Conservation (phyloP, 306 rosid genomes). For the Cicer pinnatifidum region DNA sequence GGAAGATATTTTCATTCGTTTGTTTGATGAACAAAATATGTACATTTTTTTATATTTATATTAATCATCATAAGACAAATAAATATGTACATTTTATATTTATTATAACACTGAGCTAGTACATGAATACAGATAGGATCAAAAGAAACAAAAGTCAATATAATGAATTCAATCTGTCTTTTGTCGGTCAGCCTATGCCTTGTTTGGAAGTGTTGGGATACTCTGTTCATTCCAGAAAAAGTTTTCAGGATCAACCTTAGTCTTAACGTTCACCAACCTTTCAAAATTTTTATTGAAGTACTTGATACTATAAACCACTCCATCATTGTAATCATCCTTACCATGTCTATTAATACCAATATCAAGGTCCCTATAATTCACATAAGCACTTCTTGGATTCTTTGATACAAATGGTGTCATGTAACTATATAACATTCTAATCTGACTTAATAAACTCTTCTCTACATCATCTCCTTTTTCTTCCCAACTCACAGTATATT, state of each 20-base stretch:
- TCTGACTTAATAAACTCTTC: constrained; percentile 41
- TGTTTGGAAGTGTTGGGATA: constrained; percentile 55
- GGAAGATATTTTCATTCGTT: too few species aligned
- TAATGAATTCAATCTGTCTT: not conserved
- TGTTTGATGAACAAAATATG: too few species aligned
- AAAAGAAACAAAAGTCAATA: too few species aligned
- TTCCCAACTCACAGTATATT: constrained; percentile 67
- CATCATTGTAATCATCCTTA: constrained; percentile 53
- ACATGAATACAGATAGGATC: too few species aligned
- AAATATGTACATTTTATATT: too few species aligned
- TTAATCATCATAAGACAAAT: too few species aligned
- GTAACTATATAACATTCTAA: constrained; percentile 55
- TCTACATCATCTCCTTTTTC: constrained; percentile 43
- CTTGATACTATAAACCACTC: constrained; percentile 61
- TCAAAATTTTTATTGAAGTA: constrained; percentile 65
- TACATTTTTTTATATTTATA: too few species aligned
- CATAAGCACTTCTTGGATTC: constrained; percentile 72
- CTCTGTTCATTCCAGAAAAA: constrained; percentile 83
- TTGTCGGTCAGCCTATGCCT: constrained; percentile 36
- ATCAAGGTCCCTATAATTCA: constrained; percentile 81
- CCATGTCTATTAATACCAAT: constrained; percentile 59
- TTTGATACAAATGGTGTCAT: constrained; percentile 82
- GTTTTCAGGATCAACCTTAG: constrained; percentile 64
- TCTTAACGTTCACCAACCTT: constrained; percentile 71
- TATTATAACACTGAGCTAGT: too few species aligned